Evolutionary conservation across 257 asterid species (phyloP).

Genomic region (Nicotiana tabacum): DNA sequence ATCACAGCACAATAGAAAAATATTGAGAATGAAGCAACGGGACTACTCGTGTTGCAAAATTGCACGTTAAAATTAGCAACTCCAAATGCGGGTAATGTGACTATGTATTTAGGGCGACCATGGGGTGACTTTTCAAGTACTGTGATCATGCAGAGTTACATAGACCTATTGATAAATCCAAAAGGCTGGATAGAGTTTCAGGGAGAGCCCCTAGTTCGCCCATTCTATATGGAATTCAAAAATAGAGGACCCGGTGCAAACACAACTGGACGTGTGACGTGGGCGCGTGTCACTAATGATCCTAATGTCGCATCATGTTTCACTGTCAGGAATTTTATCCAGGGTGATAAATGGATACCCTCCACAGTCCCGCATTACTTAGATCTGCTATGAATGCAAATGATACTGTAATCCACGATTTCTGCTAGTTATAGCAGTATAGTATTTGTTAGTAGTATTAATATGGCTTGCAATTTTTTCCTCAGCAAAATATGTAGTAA

Average conservation of each 20-base stretch:
- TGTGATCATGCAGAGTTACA: background rate
- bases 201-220: background rate
- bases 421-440: too few relatives aligned
- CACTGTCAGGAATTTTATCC: conserved; percentile 3
- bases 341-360: conserved; percentile 12
- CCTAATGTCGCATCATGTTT: background rate
- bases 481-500: too few relatives aligned
- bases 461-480: too few relatives aligned
- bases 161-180: background rate
- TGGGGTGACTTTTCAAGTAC: background rate
- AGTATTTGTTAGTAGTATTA: too few relatives aligned
- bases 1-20: conserved; percentile 15
- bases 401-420: too few relatives aligned
- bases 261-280: background rate
- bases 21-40: fast-evolving
- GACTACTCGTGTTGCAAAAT: background rate
- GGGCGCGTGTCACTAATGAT: background rate
- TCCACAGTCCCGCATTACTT: background rate
- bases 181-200: background rate
- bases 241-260: conserved; percentile 1
- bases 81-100: background rate
- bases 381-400: background rate
- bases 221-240: background rate
- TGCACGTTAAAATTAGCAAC: conserved; percentile 2
- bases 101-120: conserved; percentile 13